A percentile compares a stretch with the other conserved stretches of the same genome.
Evolutionary conservation across 768 basidiomycete species (phyloP).

Genomic region (Psilocybe azurescens): DNA sequence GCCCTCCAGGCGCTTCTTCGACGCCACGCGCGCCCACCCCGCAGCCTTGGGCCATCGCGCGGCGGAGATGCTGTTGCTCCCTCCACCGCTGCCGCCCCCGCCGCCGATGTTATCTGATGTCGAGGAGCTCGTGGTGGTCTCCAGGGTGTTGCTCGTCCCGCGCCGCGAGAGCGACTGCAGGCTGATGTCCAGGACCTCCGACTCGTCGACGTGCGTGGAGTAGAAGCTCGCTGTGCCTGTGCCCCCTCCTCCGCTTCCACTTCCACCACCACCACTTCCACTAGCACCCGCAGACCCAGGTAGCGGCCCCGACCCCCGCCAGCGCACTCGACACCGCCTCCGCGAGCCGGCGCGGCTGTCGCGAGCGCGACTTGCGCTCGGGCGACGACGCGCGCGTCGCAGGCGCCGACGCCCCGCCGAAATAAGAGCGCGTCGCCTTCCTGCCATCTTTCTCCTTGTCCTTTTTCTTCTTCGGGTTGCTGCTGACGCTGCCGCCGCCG

Average conservation of each 20-base stretch:
- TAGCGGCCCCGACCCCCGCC: constrained; percentile 18
- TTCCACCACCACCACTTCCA: constrained; percentile 12
- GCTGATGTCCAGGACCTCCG: constrained; percentile 25
- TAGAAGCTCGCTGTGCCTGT: neutral
- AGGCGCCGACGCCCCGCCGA: constrained; percentile 25
- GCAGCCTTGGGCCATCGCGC: constrained; percentile 18
- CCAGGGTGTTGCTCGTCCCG: constrained; percentile 9
- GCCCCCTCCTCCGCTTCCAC: neutral
- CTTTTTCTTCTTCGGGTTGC: constrained; percentile 20
- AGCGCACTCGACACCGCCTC: constrained; percentile 26
- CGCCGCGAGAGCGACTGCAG: constrained; percentile 12
- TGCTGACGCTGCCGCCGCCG: neutral
- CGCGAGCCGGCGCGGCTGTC: constrained; percentile 24
- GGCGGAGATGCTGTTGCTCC: neutral
- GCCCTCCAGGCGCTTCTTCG: constrained; percentile 15
- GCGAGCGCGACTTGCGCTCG: constrained; percentile 28
- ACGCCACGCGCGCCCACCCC: constrained; percentile 18
- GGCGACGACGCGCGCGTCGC: constrained; percentile 27
- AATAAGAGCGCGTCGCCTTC: constrained; percentile 17
- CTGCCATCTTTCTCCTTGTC: neutral
- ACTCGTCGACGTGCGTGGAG: constrained; percentile 7
- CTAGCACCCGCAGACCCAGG: constrained; percentile 10
- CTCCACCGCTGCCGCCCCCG: neutral
- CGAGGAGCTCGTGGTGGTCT: constrained; percentile 16
- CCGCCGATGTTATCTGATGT: constrained; percentile 1